Conservation (phyloP, 2,329 filamentous ascomycete species). For the Pseudodiploospora longispora region DNA sequence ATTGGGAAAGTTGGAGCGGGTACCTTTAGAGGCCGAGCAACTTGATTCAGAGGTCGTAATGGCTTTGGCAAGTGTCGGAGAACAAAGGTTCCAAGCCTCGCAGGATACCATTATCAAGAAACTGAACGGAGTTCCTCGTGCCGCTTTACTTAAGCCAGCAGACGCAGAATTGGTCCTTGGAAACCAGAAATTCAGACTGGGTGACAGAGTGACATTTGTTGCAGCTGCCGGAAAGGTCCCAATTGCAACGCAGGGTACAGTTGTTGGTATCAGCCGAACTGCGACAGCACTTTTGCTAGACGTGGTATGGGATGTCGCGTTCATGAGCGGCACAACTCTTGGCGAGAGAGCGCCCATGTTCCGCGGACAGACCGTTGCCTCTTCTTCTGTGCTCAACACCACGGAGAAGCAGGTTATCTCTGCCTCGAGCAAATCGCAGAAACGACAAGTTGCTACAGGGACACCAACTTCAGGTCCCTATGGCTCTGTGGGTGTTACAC, state of each 20-base stretch:
- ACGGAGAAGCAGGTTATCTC: conserved; percentile 73
- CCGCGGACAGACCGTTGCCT: conserved; percentile 83
- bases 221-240: conserved; percentile 91
- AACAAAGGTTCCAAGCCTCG: conserved; percentile 47
- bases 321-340: conserved; percentile 94
- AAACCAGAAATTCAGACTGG: conserved; percentile 73
- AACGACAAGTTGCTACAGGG: conserved; percentile 38
- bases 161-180: conserved; percentile 92
- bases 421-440: conserved; percentile 43
- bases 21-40: conserved; percentile 94
- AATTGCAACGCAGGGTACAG: conserved; percentile 82
- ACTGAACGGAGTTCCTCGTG: conserved; percentile 73
- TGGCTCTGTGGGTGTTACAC: conserved; percentile 50
- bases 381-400: conserved; percentile 83
- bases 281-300: conserved; percentile 76
- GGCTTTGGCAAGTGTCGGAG: conserved; percentile 68
- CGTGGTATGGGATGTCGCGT: conserved; percentile 85
- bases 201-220: conserved; percentile 88
- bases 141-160: conserved; percentile 81
- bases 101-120: conserved; percentile 54
- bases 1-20: conserved; percentile 84
- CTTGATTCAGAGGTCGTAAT: conserved; percentile 86
- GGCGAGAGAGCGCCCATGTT: conserved; percentile 87
- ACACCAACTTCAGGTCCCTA: conserved; percentile 46
- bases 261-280: conserved; percentile 89